Evolutionary conservation across 75 land plant species (phyloP).

Genomic region (Pseudotsuga menziesii): DNA sequence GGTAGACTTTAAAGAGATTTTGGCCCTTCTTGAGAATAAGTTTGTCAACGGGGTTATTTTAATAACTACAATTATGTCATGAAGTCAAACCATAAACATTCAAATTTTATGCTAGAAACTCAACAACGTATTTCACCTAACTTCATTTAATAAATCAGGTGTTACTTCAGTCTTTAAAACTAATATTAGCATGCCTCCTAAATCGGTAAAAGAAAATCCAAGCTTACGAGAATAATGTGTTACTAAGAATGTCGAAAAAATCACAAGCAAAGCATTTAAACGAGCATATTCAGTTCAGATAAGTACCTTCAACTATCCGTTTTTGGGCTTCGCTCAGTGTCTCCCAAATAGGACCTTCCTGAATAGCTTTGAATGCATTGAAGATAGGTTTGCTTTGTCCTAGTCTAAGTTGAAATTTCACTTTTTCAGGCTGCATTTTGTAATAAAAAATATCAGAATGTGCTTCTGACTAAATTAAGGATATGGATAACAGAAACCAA

Average conservation of each 20-base stretch:
- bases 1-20: not conserved
- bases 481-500: not conserved
- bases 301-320: constrained; percentile 72
- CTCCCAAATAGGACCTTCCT: constrained; percentile 58
- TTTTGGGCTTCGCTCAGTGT: constrained; percentile 65
- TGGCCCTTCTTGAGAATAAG: not conserved
- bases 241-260: not conserved
- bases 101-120: no score
- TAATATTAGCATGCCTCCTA: not conserved
- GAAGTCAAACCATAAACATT: no score
- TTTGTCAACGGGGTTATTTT: not conserved
- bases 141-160: not conserved
- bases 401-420: constrained; percentile 60
- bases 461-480: not conserved
- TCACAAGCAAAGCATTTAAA: not conserved
- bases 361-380: constrained; percentile 70
- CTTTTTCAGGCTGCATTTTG: constrained; percentile 71
- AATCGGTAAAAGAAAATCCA: not conserved
- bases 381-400: constrained; percentile 88
- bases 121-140: not conserved
- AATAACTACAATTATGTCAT: no score
- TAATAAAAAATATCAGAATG: not conserved
- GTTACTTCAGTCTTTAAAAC: not conserved
- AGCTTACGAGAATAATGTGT: not conserved
- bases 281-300: not conserved